Evolutionary conservation across 2,329 filamentous ascomycete genomes (phyloP).

Genomic region (Pyricularia grisea): DNA sequence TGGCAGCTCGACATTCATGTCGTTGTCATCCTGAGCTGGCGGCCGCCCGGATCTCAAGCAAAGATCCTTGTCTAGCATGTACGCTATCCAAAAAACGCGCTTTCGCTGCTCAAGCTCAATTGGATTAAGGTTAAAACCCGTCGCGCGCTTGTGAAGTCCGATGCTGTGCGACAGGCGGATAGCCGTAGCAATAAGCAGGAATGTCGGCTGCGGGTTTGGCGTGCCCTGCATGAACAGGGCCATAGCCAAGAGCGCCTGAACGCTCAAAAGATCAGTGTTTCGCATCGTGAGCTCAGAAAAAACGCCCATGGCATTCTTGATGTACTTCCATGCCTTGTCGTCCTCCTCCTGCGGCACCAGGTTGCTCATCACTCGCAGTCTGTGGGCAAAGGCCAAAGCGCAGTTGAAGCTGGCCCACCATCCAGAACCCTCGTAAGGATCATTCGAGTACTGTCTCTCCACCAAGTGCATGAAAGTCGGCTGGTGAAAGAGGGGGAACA

Average conservation of each 20-base stretch:
- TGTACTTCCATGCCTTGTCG: constrained; percentile 85
- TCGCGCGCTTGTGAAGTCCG: constrained; percentile 86
- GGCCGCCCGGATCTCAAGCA: constrained; percentile 50
- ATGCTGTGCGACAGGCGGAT: constrained; percentile 90
- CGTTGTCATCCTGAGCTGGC: constrained; percentile 53
- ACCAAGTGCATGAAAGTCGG: constrained; percentile 98
- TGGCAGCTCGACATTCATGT: constrained; percentile 93
- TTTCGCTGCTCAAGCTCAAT: constrained; percentile 86
- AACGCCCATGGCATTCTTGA: constrained; percentile 94
- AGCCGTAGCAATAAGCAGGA: constrained; percentile 82
- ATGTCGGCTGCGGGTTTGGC: constrained; percentile 90
- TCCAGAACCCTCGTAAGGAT: constrained; percentile 89
- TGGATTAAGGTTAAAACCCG: constrained; percentile 85
- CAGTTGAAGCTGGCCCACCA: constrained; percentile 99
- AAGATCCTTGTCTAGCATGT: constrained; percentile 56
- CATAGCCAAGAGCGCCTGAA: constrained; percentile 91
- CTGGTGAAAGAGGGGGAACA: constrained; percentile 95
- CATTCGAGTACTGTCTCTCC: constrained; percentile 82
- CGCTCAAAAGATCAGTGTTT: constrained; percentile 88
- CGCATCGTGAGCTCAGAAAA: constrained; percentile 90
- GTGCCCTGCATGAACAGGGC: constrained; percentile 92
- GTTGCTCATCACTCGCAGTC: constrained; percentile 91
- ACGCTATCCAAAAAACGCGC: constrained; percentile 57
- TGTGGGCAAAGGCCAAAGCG: constrained; percentile 83
- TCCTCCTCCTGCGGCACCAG: constrained; percentile 85